Evolutionary conservation across 2,329 filamentous ascomycete species (phyloP).

Genomic region (Uncinocarpus reesii): DNA sequence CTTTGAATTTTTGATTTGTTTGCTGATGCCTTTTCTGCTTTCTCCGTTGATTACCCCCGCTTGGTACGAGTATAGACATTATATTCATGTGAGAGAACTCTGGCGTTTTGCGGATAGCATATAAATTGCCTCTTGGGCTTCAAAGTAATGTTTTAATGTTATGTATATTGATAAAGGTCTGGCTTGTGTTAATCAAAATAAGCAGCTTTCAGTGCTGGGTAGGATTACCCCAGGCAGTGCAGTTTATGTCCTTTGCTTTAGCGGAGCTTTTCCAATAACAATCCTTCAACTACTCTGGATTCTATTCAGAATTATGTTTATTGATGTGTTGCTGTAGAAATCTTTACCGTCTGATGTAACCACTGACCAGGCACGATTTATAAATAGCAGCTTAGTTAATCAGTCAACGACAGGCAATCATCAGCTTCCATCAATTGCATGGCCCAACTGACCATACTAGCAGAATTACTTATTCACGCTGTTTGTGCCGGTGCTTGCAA

Average conservation of each 20-base stretch:
- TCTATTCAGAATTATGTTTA: too few relatives aligned
- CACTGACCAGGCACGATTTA: too few relatives aligned
- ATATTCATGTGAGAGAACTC: neutral
- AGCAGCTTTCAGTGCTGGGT: neutral
- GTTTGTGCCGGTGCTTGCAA: neutral
- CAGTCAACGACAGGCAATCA: neutral
- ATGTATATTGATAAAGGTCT: slow-evolving; percentile 5
- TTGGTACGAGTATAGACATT: slow-evolving; percentile 5
- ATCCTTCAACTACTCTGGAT: too few relatives aligned
- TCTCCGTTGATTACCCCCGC: neutral
- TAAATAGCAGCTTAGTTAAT: slow-evolving; percentile 11
- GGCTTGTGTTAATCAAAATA: too few relatives aligned
- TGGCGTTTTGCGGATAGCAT: slow-evolving; percentile 7
- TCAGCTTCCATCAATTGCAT: neutral
- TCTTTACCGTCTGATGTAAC: too few relatives aligned
- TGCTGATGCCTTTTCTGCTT: neutral
- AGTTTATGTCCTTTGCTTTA: neutral
- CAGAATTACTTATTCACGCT: too few relatives aligned
- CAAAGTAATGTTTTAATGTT: too few relatives aligned
- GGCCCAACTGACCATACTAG: neutral
- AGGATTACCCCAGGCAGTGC: neutral
- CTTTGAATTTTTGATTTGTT: slow-evolving; percentile 11
- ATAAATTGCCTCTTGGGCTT: too few relatives aligned
- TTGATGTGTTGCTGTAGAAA: too few relatives aligned
- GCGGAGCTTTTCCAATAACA: too few relatives aligned